A percentile compares a stretch with the other conserved stretches of the same genome.
Conservation (phyloP, 495 filamentous ascomycete genomes). For the Aspergillus leporis region DNA sequence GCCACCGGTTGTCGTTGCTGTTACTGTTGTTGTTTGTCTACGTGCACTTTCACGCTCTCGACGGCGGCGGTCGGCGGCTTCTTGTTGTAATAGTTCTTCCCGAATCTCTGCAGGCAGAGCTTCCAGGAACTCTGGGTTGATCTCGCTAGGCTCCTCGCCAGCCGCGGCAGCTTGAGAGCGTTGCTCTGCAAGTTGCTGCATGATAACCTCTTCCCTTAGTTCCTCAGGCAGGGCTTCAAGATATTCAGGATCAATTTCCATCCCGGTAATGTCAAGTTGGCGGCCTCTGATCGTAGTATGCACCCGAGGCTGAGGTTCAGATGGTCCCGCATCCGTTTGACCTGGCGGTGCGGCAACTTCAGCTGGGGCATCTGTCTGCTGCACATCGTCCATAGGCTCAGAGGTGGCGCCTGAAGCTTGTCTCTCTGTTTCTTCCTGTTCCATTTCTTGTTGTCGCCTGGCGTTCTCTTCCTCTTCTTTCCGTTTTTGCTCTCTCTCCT, state of each 20-base stretch:
- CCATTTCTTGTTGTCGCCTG: slow-evolving; percentile 43
- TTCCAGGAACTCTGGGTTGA: slow-evolving; percentile 91
- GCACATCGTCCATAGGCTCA: slow-evolving; percentile 85
- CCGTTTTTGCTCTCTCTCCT: slow-evolving; percentile 55
- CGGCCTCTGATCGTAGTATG: slow-evolving; percentile 80
- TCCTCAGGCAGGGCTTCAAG: slow-evolving; percentile 93
- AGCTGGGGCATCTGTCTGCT: slow-evolving; percentile 49
- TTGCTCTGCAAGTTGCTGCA: slow-evolving; percentile 78
- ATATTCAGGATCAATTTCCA: slow-evolving; percentile 93
- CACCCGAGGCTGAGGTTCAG: slow-evolving; percentile 59
- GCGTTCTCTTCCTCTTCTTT: slow-evolving; percentile 67
- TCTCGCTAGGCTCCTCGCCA: slow-evolving; percentile 82
- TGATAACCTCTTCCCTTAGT: slow-evolving; percentile 91
- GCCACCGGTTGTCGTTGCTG: no score
- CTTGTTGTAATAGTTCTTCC: slow-evolving; percentile 84
- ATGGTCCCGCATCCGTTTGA: slow-evolving; percentile 45
- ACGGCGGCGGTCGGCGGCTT: slow-evolving; percentile 84
- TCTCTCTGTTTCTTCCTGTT: slow-evolving; percentile 47
- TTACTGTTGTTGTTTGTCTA: slow-evolving; percentile 57
- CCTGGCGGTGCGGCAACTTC: slow-evolving; percentile 31
- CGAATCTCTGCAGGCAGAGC: slow-evolving; percentile 89
- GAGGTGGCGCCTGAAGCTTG: slow-evolving; percentile 45
- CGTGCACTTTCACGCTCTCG: slow-evolving; percentile 78
- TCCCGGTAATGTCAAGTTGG: slow-evolving; percentile 84
- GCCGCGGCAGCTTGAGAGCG: slow-evolving; percentile 76